Evolutionary conservation across 2,329 filamentous ascomycete genomes (phyloP).

Genomic region (Trichoderma brevicompactum): DNA sequence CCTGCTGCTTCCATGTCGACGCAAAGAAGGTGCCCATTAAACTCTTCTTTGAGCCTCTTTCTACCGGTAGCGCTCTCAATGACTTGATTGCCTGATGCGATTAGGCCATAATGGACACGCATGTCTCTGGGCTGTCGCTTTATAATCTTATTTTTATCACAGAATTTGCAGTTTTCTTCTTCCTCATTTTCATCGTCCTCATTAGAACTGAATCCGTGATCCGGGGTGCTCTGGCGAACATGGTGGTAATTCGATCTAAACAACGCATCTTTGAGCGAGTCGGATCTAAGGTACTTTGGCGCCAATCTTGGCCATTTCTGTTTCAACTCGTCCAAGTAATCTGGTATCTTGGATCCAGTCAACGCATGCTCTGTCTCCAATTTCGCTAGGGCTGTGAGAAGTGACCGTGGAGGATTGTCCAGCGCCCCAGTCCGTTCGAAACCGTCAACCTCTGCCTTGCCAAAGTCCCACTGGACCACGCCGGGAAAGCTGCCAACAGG

Average conservation of each 20-base stretch:
- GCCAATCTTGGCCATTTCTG: neutral
- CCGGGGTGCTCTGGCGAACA: neutral
- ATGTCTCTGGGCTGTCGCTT: neutral
- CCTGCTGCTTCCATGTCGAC: conserved; percentile 14
- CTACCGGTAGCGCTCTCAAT: neutral
- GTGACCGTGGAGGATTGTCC: neutral
- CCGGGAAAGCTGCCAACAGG: neutral
- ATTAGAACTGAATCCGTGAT: neutral
- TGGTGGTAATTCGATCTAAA: neutral
- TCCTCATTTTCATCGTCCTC: neutral
- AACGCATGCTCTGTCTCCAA: neutral
- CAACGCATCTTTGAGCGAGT: neutral
- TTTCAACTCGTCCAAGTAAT: neutral
- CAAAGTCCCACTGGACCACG: conserved; percentile 6
- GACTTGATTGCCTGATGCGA: conserved; percentile 12
- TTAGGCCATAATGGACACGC: neutral
- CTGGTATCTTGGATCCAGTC: neutral
- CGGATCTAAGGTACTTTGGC: neutral
- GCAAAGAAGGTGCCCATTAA: neutral
- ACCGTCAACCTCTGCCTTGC: neutral
- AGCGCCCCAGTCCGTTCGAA: neutral
- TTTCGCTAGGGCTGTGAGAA: neutral
- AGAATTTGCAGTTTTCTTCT: neutral
- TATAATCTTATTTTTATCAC: neutral
- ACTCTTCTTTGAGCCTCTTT: neutral